Conservation (phyloP, 2,329 filamentous ascomycete species). For the Rhytidhysteron rufulum region DNA sequence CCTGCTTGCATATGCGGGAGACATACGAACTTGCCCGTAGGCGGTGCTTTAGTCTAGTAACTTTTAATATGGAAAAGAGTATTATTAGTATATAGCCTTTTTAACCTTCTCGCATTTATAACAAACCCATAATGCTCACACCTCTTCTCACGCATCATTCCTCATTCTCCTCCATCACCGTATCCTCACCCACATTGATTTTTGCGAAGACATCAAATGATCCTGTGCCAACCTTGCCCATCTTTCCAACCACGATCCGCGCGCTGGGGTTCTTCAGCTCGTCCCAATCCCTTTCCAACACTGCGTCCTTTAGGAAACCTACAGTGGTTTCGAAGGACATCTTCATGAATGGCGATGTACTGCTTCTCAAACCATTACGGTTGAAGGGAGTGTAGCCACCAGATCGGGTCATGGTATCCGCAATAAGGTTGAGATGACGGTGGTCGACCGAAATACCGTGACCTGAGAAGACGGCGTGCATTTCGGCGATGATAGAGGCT, state of each 20-base stretch:
- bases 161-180: no score
- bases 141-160: no score
- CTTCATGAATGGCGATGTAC: constrained; percentile 90
- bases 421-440: constrained; percentile 90
- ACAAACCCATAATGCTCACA: no score
- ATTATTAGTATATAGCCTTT: no score
- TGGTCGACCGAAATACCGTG: constrained; percentile 92
- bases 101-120: no score
- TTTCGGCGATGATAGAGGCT: constrained; percentile 79
- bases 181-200: no score
- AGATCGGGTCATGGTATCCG: constrained; percentile 94
- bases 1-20: no score
- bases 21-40: no score
- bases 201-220: constrained; percentile 82
- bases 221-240: constrained; percentile 83
- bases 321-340: constrained; percentile 99
- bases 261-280: constrained; percentile 81
- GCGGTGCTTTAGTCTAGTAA: no score
- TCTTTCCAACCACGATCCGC: constrained; percentile 79
- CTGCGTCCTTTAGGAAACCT: constrained; percentile 86
- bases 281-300: constrained; percentile 86
- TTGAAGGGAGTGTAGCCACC: constrained; percentile 90
- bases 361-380: constrained; percentile 79
- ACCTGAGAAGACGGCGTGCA: constrained; percentile 78
- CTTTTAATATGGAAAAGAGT: no score